phyloP scores from a whole-genome alignment of 805 yeast genomes.

The Wickerhamomyces ciferrii region DNA sequence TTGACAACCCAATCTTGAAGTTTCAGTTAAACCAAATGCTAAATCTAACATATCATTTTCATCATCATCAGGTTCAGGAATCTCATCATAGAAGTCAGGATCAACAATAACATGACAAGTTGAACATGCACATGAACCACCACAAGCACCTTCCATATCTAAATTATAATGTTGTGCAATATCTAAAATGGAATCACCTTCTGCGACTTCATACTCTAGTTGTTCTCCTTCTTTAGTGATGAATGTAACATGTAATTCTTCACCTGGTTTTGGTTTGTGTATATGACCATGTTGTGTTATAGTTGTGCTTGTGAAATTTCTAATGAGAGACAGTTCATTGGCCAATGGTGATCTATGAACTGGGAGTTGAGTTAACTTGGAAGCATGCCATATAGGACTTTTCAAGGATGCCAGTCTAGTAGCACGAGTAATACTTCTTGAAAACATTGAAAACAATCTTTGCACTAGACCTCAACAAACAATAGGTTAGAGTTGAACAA shows the following conservation, averaged over 20 bases:
- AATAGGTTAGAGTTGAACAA: background rate
- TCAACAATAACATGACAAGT: constrained; percentile 97
- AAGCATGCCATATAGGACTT: background rate
- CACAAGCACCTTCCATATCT: constrained; percentile 98
- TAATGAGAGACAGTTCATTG: constrained; percentile 15
- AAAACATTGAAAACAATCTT: background rate
- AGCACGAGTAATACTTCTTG: background rate
- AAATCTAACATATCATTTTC: constrained; percentile 98
- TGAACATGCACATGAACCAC: constrained; percentile 98
- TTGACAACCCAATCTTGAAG: constrained; percentile 95
- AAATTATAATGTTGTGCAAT: constrained; percentile 91
- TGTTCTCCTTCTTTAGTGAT: constrained; percentile 90
- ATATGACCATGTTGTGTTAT: constrained; percentile 68
- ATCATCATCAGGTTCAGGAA: constrained; percentile 95
- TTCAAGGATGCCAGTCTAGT: background rate
- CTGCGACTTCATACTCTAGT: constrained; percentile 76
- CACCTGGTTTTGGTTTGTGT: constrained; percentile 89
- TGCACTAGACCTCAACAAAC: too few species aligned
- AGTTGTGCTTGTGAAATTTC: constrained; percentile 24
- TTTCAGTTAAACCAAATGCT: constrained; percentile 96
- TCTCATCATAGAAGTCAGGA: constrained; percentile 85
- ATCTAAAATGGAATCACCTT: constrained; percentile 87
- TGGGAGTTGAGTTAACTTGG: background rate
- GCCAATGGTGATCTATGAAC: background rate
- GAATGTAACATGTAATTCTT: constrained; percentile 82